A percentile compares a stretch with the other conserved stretches of the same genome.
Evolutionary conservation across 106 monocot genomes (phyloP).

Genomic region (Allium cepa): DNA sequence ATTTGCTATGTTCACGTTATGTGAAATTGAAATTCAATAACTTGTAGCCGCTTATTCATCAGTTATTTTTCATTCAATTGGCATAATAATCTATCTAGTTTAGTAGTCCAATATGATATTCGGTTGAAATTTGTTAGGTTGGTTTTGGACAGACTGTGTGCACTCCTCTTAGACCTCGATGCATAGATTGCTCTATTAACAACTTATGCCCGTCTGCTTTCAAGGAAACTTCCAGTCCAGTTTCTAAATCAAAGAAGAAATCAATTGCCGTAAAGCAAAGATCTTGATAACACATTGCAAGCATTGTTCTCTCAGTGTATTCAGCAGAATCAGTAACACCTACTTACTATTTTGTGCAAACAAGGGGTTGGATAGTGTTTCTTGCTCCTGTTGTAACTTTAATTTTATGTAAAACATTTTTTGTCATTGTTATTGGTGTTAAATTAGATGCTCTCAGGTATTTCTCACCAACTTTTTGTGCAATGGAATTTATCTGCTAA

Average conservation of each 20-base stretch:
- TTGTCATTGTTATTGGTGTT: no score
- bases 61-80: no score
- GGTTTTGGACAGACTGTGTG: constrained; percentile 97
- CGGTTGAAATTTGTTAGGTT: constrained; percentile 32
- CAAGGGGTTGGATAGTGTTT: no score
- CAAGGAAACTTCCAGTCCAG: constrained; percentile 39
- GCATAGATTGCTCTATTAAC: constrained; percentile 44
- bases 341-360: no score
- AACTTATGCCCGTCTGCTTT: constrained; percentile 83
- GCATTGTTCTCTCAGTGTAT: no score
- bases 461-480: no score
- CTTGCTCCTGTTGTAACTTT: no score
- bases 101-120: background rate
- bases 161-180: constrained; percentile 75
- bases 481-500: no score
- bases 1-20: background rate
- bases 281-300: constrained; percentile 6
- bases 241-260: constrained; percentile 34
- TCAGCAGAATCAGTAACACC: no score
- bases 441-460: no score
- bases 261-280: constrained; percentile 10
- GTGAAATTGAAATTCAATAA: background rate
- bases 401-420: no score
- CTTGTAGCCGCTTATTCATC: background rate
- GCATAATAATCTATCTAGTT: background rate